Base-by-base conservation (phyloP, 495 filamentous ascomycete genomes). In the Podospora didyma region DNA sequence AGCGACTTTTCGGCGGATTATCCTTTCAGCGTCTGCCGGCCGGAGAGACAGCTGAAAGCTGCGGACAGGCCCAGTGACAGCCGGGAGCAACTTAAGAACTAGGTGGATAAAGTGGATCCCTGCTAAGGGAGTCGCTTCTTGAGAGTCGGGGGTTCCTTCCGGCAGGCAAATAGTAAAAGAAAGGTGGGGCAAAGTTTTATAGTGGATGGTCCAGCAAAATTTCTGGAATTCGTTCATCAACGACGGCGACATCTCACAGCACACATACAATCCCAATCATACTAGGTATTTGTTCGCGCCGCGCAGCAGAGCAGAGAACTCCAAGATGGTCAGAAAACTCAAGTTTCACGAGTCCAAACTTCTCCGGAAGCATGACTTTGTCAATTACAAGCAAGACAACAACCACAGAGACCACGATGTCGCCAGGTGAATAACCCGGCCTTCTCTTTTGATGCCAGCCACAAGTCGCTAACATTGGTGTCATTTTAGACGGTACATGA, bases 301-400 rank as follows among this genome's bases (percentile, higher is more conserved):
- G 39, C 39, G 39, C n/a, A n/a, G 39, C 39, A 42, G n/a, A 31
- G 10, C 50, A 24, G 12, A 24, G n/a, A 44, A 16, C 50, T 56
- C 51, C 60, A 83, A 66, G 49, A 95, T 95, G 90, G 89, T 94
- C 62, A 87, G 93, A 57, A 87, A 93, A 73, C 83, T 97, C 66
- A 96, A 96, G 54, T 61, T 20, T 53, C 91, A 96, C 75, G 93
- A 96, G 82, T 80, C 88, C 58, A 76, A 76, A 57, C 64, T 81
- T 58, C 86, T 97, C 68, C 83, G 85, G 55, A 98, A 97, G 76
- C 91, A 95, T 71, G 91, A 98, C 73, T 94, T 98, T 75, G 85
- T 90, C 62, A 92, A 86, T 67, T 97, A 93, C 79, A 90, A 91
- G 74, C 86, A 86, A 65, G 93, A 98, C 75, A 79, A 86, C 66